These are phyloP conservation scores for Dissophora globulifera DNA, from an alignment of 192 early-diverging fungal species.

Conservation along the genomic window DNA sequence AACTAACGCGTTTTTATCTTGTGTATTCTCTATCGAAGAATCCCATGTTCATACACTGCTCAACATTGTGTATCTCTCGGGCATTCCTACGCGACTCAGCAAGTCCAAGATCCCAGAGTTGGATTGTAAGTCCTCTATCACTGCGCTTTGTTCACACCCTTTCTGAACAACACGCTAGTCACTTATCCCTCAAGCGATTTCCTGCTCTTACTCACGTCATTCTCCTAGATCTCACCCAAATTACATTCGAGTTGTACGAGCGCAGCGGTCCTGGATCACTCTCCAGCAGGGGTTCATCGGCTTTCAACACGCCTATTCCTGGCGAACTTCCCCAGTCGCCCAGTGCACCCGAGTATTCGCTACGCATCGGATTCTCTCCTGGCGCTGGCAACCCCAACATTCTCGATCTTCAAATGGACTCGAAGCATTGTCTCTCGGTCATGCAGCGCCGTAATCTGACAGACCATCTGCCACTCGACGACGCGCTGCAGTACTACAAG, in stretches of 20 bases:
- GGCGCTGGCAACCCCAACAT: constrained; percentile 93
- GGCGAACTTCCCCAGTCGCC: constrained; percentile 13
- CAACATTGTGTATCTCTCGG: constrained; percentile 90
- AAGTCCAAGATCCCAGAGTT: constrained; percentile 82
- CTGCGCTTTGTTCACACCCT: not conserved
- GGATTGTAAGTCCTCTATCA: constrained; percentile 75
- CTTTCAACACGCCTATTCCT: not conserved
- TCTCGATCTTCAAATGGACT: constrained; percentile 88
- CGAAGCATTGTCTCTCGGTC: constrained; percentile 84
- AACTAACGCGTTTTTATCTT: not conserved
- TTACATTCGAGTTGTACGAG: constrained; percentile 97
- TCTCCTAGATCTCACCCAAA: constrained; percentile 88
- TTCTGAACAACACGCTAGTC: too few relatives aligned
- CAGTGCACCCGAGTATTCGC: constrained; percentile 80
- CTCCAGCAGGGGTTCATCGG: constrained; percentile 5
- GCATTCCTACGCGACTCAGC: constrained; percentile 77
- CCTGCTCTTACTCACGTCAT: not conserved
- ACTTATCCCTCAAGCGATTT: too few relatives aligned
- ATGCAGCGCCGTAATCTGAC: constrained; percentile 89
- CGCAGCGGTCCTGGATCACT: constrained; percentile 65
- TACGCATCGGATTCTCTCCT: constrained; percentile 89
- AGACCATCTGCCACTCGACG: constrained; percentile 83
- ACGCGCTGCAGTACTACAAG: constrained; percentile 70
- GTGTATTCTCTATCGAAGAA: constrained; percentile 57
- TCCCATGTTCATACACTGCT: constrained; percentile 94